Percentiles rank a stretch among this genome's conserved stretches.
These are phyloP conservation scores for Venturia pyrina DNA, from an alignment of 2,329 filamentous ascomycete genomes.

Conservation along the genomic window DNA sequence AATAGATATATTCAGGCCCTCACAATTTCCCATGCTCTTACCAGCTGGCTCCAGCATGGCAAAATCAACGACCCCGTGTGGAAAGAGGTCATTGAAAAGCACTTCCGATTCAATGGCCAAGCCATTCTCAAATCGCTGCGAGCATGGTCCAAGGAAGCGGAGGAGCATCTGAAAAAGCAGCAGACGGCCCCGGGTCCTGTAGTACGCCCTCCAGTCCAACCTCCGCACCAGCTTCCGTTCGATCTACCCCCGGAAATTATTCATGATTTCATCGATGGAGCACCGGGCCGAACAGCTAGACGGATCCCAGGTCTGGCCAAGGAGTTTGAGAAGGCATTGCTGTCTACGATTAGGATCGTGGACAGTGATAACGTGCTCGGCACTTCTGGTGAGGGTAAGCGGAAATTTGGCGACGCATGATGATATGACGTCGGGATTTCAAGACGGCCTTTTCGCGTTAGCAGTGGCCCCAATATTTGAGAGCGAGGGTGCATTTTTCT, in stretches of 20 bases:
- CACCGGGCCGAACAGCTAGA: not conserved
- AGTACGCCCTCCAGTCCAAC: not conserved
- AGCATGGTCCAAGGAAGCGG: not conserved
- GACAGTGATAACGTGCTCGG: not conserved
- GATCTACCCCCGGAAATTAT: too few species aligned
- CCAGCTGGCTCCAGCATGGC: not conserved
- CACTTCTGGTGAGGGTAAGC: not conserved
- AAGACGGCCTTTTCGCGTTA: too few species aligned
- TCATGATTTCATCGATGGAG: not conserved
- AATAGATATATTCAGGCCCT: not conserved
- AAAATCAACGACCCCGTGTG: slow-evolving; percentile 15
- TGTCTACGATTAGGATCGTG: not conserved
- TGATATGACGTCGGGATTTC: not conserved
- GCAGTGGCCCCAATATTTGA: too few species aligned
- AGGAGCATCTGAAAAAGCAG: not conserved
- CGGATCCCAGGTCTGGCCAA: not conserved
- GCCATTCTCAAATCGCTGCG: not conserved
- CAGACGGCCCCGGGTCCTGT: not conserved
- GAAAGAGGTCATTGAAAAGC: slow-evolving; percentile 19
- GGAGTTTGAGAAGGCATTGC: not conserved
- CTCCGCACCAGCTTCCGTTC: too few species aligned
- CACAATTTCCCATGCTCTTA: not conserved
- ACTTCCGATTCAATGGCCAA: slow-evolving; percentile 16
- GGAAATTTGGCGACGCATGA: not conserved
- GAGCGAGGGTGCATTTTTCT: too few species aligned